Percentiles rank a stretch among this genome's conserved stretches.
Conservation (phyloP, 306 rosid genomes). For the Acacia confusa region DNA sequence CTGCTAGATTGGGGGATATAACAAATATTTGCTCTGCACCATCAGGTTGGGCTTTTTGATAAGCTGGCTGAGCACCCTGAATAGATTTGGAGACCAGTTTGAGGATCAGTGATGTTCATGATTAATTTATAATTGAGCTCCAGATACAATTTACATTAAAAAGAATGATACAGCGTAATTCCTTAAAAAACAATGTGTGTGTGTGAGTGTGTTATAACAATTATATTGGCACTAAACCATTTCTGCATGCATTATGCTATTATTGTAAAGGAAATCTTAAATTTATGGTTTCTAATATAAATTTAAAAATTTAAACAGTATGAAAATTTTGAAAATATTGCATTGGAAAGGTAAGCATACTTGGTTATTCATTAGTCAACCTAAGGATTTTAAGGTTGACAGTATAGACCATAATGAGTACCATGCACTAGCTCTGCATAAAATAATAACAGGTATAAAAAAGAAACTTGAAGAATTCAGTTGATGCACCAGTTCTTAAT, state of each 20-base stretch:
- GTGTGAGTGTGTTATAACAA: too few relatives aligned
- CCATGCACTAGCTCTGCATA: neutral
- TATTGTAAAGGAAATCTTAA: neutral
- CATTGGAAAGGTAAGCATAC: neutral
- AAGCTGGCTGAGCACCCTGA: constrained; percentile 74
- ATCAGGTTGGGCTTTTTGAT: constrained; percentile 65
- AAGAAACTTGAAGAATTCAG: neutral
- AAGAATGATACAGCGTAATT: neutral
- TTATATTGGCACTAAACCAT: neutral
- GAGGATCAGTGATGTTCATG: constrained; percentile 18
- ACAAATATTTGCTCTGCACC: constrained; percentile 73
- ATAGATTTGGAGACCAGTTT: constrained; percentile 21
- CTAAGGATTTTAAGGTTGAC: neutral
- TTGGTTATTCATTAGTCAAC: neutral
- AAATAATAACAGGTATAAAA: neutral
- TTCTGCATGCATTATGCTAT: neutral
- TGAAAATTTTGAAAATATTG: neutral
- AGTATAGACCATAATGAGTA: neutral
- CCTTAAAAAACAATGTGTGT: neutral
- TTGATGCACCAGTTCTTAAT: neutral
- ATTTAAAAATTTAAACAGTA: neutral
- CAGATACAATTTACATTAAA: neutral
- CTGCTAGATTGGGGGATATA: constrained; percentile 54
- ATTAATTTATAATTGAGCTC: constrained; percentile 20
- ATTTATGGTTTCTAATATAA: neutral